These are phyloP conservation scores for Metarhizium anisopliae DNA, from an alignment of 2,329 filamentous ascomycete genomes.

Conservation along the genomic window DNA sequence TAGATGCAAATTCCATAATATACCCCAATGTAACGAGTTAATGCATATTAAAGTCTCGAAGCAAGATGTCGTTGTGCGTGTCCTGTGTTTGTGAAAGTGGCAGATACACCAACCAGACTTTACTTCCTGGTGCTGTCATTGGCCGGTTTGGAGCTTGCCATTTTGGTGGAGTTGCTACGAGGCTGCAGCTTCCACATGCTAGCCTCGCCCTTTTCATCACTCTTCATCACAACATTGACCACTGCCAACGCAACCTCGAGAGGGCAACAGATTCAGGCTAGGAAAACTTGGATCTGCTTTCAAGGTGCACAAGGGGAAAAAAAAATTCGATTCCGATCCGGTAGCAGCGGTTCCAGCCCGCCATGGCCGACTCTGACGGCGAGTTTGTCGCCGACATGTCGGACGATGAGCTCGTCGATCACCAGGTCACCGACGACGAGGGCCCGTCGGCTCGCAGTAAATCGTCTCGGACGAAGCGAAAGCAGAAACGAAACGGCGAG, in stretches of 20 bases:
- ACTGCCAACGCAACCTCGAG: neutral
- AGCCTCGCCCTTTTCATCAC: neutral
- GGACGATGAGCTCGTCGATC: conserved; percentile 53
- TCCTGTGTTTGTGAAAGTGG: neutral
- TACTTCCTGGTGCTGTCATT: neutral
- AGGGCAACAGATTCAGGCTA: neutral
- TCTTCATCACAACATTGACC: neutral
- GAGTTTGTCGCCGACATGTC: conserved; percentile 57
- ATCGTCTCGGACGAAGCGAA: conserved; percentile 17
- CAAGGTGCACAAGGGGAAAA: neutral
- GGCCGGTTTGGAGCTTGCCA: neutral
- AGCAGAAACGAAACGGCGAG: conserved; percentile 29
- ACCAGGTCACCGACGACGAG: conserved; percentile 33
- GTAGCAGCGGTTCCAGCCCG: neutral
- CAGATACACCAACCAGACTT: neutral
- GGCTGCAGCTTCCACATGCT: neutral
- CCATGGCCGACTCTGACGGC: conserved; percentile 66
- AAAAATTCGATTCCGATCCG: neutral
- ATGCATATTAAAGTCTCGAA: conserved; percentile 2
- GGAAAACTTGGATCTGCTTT: neutral
- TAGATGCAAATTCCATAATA: conserved; percentile 5
- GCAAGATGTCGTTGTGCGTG: neutral
- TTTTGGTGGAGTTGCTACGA: neutral
- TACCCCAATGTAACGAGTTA: conserved; percentile 8
- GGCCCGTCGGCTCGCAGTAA: conserved; percentile 20